Base-by-base conservation (phyloP, 2,329 filamentous ascomycete species). In the Ceratocystis eucalypticola region DNA sequence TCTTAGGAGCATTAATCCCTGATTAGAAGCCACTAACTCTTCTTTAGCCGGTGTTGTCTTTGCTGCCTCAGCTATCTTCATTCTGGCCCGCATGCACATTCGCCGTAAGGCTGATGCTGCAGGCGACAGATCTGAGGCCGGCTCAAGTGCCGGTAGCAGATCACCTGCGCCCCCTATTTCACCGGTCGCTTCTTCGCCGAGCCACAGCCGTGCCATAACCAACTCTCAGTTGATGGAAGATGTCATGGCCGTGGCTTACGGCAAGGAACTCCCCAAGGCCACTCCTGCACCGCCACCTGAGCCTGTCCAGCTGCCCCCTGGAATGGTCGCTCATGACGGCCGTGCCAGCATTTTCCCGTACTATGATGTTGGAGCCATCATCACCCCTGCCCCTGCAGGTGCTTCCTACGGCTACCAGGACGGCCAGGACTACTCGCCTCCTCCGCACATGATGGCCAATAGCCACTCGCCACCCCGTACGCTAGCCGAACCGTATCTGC, bases 141-240 rank as follows among this genome's bases (percentile, higher is more conserved):
- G 61, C 44, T 64, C 48, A n/a, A 64, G 20, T 15, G 7, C 46
- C 15, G 46, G 48, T 22, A 57, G 28, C 15, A 57, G 53, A 57
- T 57, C 53, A 28, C 53, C 61, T 8, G 5, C 22, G 20, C 48
- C 55, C 12, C 48, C 66, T 5, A 5, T 41, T 3, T 65, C 66
- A n/a, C 66, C 66, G 1, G 61, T 22, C 10, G 48, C 66, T 10
- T 67, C 65, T 25, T 44, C 55, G 15, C 25, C 57, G 7, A 22
- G 30, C 25, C 37, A 22, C 22, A 48, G 62, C 53, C 66, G 66
- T 17, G 28, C 61, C 63, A 65, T 67, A 63, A 67, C 66, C 25
- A 65, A 67, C 62, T 65, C 63, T 10, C 63, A 67, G 48, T 59
- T 67, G 37, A 59, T 67, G 3, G 66, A 67, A 17, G 61, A 67